Base-by-base conservation (phyloP, 306 rosid species). In the Prosopis cineraria region DNA sequence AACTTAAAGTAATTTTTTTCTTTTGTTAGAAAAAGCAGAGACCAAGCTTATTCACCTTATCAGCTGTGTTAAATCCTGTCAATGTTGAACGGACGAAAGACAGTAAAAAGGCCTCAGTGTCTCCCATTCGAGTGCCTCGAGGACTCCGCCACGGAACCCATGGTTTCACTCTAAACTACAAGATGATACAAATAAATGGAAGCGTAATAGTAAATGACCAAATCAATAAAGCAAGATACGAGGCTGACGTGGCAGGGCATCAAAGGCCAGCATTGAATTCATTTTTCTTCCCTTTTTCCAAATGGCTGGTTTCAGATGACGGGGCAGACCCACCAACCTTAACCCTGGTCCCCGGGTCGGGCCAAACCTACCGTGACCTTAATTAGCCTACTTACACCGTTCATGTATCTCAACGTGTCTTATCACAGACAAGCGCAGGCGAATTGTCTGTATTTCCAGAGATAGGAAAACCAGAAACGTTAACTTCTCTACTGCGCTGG, bases 61-160 rank as follows among this genome's bases (percentile, higher is more conserved):
- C n/a, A n/a, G n/a, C n/a, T n/a, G n/a, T n/a, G n/a, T n/a, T n/a
- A n/a, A n/a, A n/a, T n/a, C n/a, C n/a, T n/a, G n/a, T n/a, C n/a
- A n/a, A n/a, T n/a, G n/a, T n/a, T n/a, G n/a, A n/a, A n/a, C n/a
- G n/a, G n/a, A n/a, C n/a, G n/a, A n/a, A n/a, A n/a, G n/a, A n/a
- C n/a, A n/a, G n/a, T n/a, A n/a, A n/a, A n/a, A n/a, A n/a, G n/a
- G n/a, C n/a, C n/a, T n/a, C n/a, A n/a, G n/a, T n/a, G n/a, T n/a
- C n/a, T n/a, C n/a, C n/a, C n/a, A n/a, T n/a, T n/a, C n/a, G n/a
- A n/a, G n/a, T n/a, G n/a, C 10, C 41, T 29, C 17, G 24, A 17
- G 60, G 43, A 30, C 41, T 47, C 74, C 9, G 10, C 59, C 60
- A 70, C 29, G 75, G 36, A 70, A 47, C 22, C 41, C 74, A 45